These are phyloP conservation scores for Xylaria sp. DNA, from an alignment of 2,329 filamentous ascomycete species.

Conservation along the genomic window DNA sequence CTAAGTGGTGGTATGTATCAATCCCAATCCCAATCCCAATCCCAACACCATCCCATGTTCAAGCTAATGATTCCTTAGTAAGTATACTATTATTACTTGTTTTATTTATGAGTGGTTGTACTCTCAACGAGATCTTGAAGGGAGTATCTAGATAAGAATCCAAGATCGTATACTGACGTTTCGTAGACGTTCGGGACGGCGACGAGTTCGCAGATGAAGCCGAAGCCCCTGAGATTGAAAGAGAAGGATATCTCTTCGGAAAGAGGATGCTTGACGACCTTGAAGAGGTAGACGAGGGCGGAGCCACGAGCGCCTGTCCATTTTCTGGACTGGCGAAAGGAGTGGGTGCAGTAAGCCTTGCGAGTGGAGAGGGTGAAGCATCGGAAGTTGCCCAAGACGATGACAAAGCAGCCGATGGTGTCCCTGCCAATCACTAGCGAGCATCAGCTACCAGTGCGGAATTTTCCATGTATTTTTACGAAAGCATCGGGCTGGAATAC, in stretches of 20 bases:
- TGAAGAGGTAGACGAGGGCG: constrained; percentile 47
- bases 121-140: not conserved
- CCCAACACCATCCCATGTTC: constrained; percentile 49
- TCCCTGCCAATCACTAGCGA: not conserved
- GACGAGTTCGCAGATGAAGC: constrained; percentile 65
- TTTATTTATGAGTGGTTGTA: not conserved
- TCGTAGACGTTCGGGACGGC: constrained; percentile 63
- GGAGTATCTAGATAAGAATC: not conserved
- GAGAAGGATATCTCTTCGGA: constrained; percentile 72
- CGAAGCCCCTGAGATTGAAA: constrained; percentile 63
- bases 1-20: constrained; percentile 70
- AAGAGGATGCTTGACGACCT: constrained; percentile 64
- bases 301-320: constrained; percentile 35
- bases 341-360: constrained; percentile 20
- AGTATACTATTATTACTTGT: constrained; percentile 6
- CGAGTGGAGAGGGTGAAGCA: constrained; percentile 7
- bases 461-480: constrained; percentile 20
- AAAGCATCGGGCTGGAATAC: constrained; percentile 7
- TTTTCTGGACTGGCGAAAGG: constrained; percentile 39
- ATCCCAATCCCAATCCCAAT: not conserved
- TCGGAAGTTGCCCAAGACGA: constrained; percentile 5
- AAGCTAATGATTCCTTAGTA: constrained; percentile 27
- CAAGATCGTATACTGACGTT: constrained; percentile 14
- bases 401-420: not conserved
- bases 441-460: not conserved